Percentiles rank a stretch among this genome's conserved stretches.
phyloP scores from a whole-genome alignment of 352 stramenopile genomes.

The Pythium brachiatum region DNA sequence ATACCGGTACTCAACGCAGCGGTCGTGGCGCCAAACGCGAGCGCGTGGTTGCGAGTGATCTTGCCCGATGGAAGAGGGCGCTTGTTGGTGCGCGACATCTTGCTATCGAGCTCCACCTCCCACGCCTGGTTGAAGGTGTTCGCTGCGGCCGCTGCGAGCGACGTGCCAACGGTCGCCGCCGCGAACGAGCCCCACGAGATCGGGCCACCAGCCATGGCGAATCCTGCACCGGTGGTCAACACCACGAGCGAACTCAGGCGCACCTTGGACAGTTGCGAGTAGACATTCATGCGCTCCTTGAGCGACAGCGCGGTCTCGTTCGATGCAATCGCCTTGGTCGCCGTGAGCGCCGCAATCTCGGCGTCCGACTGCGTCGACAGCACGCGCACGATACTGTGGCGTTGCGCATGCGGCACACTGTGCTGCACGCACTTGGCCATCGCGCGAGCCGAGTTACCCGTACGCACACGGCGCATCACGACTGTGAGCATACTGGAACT shows the following conservation, averaged over 20 bases:
- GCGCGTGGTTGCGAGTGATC: slow-evolving; percentile 74
- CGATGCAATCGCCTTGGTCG: slow-evolving; percentile 16
- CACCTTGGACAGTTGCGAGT: slow-evolving; percentile 93
- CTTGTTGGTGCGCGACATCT: slow-evolving; percentile 96
- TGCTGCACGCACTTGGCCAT: slow-evolving; percentile 4
- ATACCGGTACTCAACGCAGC: slow-evolving; percentile 87
- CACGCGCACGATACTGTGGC: slow-evolving; percentile 40
- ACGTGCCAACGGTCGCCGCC: slow-evolving; percentile 92
- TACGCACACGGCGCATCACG: slow-evolving; percentile 15
- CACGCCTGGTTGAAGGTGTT: slow-evolving; percentile 99
- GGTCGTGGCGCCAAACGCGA: slow-evolving; percentile 83
- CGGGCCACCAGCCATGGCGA: slow-evolving; percentile 94
- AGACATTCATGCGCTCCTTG: slow-evolving; percentile 68
- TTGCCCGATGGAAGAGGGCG: slow-evolving; percentile 91
- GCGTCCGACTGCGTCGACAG: slow-evolving; percentile 58
- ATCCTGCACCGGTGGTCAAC: slow-evolving; percentile 94
- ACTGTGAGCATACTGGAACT: slow-evolving; percentile 23
- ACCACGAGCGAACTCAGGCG: slow-evolving; percentile 95
- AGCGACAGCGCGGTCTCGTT: slow-evolving; percentile 38
- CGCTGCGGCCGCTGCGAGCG: slow-evolving; percentile 91
- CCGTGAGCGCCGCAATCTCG: slow-evolving; percentile 38
- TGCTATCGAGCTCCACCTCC: slow-evolving; percentile 92
- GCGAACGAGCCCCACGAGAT: slow-evolving; percentile 89
- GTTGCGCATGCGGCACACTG: slow-evolving; percentile 17
- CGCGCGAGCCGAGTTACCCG: slow-evolving; percentile 8